Percentiles rank a stretch among this genome's conserved stretches.
Evolutionary conservation across 805 yeast species (phyloP).

Genomic region (Yarrowia phangngaensis): DNA sequence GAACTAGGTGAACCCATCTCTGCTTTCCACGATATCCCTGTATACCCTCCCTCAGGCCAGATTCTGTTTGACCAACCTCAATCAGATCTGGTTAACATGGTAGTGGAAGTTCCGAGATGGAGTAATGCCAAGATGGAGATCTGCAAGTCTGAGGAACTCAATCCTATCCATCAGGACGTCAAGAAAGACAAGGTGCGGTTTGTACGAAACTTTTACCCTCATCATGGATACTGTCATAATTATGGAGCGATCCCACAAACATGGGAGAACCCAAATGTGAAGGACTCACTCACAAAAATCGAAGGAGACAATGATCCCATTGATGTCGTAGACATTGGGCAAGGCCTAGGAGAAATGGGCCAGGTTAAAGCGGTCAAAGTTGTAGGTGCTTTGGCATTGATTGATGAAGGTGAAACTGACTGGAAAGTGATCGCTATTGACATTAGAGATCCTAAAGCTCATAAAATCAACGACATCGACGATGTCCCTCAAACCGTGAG

Average conservation of each 20-base stretch:
- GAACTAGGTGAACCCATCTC: constrained; percentile 65
- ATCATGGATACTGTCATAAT: constrained; percentile 79
- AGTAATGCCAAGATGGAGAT: constrained; percentile 81
- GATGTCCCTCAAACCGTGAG: constrained; percentile 80
- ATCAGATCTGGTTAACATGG: constrained; percentile 56
- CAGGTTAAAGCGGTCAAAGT: constrained; percentile 84
- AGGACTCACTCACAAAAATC: constrained; percentile 46
- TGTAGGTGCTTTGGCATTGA: constrained; percentile 87
- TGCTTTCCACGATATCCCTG: constrained; percentile 77
- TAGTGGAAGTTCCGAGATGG: constrained; percentile 94
- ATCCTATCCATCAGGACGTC: constrained; percentile 77
- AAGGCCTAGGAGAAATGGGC: constrained; percentile 54
- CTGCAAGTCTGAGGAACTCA: constrained; percentile 51
- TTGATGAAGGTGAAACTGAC: constrained; percentile 97
- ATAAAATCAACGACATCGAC: constrained; percentile 54
- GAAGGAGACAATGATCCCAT: constrained; percentile 93
- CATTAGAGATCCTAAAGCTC: constrained; percentile 60
- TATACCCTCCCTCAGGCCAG: constrained; percentile 78
- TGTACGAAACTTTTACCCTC: constrained; percentile 75
- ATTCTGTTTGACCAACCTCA: constrained; percentile 36
- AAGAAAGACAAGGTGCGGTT: constrained; percentile 73
- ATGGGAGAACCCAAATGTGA: constrained; percentile 88
- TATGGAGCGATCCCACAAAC: constrained; percentile 65
- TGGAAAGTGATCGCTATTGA: constrained; percentile 84
- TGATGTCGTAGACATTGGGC: constrained; percentile 89